These are phyloP conservation scores for Colletotrichum graminicola DNA, from an alignment of 2,329 filamentous ascomycete species.

Conservation along the genomic window DNA sequence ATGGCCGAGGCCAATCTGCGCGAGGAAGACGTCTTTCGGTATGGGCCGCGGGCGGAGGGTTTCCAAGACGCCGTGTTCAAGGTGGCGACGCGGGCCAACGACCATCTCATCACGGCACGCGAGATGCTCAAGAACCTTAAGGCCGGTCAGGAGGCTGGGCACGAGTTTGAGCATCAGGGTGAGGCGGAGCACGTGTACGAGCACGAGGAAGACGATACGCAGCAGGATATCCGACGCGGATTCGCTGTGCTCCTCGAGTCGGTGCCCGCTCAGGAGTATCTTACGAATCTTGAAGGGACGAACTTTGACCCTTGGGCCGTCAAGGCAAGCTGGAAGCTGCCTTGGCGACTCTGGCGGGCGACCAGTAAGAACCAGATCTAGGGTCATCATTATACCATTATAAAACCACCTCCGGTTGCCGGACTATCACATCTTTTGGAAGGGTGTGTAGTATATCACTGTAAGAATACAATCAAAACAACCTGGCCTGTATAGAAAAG, in stretches of 20 bases:
- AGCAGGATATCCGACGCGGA: constrained; percentile 65
- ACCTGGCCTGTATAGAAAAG: not conserved
- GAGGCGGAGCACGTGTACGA: constrained; percentile 75
- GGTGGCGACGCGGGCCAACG: constrained; percentile 93
- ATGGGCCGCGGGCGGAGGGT: constrained; percentile 81
- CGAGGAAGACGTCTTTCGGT: constrained; percentile 90
- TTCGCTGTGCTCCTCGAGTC: constrained; percentile 88
- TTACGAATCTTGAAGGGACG: constrained; percentile 80
- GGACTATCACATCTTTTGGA: not conserved
- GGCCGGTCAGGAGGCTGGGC: constrained; percentile 79
- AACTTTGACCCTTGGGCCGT: constrained; percentile 87
- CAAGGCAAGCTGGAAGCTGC: constrained; percentile 81
- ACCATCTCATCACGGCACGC: constrained; percentile 92
- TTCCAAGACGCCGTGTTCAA: constrained; percentile 91
- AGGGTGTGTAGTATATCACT: constrained; percentile 26
- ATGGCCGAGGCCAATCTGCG: constrained; percentile 85
- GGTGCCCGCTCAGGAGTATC: constrained; percentile 81
- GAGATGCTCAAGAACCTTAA: constrained; percentile 89
- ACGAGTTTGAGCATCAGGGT: constrained; percentile 88
- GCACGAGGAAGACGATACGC: constrained; percentile 52
- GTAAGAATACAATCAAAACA: constrained; percentile 19
- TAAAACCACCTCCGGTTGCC: not conserved
- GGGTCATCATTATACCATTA: not conserved
- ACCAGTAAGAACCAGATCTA: constrained; percentile 63
- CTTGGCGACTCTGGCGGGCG: constrained; percentile 77